Conservation (phyloP, 257 asterid genomes). For the Salvia miltiorrhiza region DNA sequence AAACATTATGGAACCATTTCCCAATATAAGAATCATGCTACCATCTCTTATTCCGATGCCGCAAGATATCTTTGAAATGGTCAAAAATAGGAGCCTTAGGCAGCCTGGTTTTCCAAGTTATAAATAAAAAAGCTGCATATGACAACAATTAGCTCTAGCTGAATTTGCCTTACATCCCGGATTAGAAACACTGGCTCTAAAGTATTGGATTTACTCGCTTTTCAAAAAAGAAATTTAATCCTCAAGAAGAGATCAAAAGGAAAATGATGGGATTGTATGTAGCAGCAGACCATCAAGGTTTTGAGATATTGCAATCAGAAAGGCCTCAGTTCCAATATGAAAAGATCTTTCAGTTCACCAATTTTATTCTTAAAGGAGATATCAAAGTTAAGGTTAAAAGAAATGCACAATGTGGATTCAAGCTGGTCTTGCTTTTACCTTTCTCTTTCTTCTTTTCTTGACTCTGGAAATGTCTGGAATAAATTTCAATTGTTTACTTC, state of each 20-base stretch:
- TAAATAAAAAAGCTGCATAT: too few relatives aligned
- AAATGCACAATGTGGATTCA: neutral
- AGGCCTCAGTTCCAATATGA: neutral
- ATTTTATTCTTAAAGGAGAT: neutral
- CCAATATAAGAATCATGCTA: neutral
- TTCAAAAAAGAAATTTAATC: neutral
- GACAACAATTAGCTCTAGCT: neutral
- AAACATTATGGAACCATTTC: neutral
- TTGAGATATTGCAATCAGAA: neutral
- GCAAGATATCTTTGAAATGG: neutral
- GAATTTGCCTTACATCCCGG: neutral
- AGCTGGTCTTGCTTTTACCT: neutral
- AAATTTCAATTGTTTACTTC: conserved; percentile 11
- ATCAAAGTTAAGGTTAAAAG: neutral
- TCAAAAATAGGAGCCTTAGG: neutral
- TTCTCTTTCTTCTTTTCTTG: neutral
- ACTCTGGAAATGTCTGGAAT: neutral
- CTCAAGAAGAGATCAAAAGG: too few relatives aligned
- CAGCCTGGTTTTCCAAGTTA: neutral
- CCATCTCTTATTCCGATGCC: neutral
- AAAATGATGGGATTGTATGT: neutral
- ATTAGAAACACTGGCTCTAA: neutral
- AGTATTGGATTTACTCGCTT: neutral
- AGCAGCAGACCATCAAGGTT: neutral
- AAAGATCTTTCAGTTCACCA: conserved; percentile 1